A percentile compares a stretch with the other conserved stretches of the same genome.
phyloP scores from a whole-genome alignment of 2,329 filamentous ascomycete genomes.

The Chaetomium sp. region DNA sequence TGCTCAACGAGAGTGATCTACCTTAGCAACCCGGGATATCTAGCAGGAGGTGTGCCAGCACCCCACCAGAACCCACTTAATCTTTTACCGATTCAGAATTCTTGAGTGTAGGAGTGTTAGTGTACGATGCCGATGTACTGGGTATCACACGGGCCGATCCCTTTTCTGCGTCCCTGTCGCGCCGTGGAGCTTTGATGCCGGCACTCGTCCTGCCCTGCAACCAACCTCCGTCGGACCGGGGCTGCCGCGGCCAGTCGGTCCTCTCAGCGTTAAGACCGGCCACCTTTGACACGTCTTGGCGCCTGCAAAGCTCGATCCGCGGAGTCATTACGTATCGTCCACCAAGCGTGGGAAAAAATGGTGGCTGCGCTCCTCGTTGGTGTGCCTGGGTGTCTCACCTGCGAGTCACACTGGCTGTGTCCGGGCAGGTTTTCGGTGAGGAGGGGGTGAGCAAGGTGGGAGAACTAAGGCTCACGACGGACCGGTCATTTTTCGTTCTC shows the following conservation, averaged over 20 bases:
- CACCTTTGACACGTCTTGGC: not conserved
- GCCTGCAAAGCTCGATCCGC: not conserved
- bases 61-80: not conserved
- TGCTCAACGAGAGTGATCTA: no score
- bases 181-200: conserved; percentile 11
- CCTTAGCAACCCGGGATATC: no score
- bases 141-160: conserved; percentile 17
- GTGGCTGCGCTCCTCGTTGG: conserved; percentile 20
- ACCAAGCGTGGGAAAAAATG: not conserved
- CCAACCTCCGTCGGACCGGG: not conserved
- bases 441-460: conserved; percentile 13
- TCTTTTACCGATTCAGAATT: not conserved
- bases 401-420: conserved; percentile 27
- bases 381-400: conserved; percentile 31
- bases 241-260: not conserved
- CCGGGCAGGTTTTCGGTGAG: conserved; percentile 17
- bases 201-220: conserved; percentile 8
- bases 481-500: not conserved
- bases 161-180: conserved; percentile 11
- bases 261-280: not conserved
- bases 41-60: not conserved
- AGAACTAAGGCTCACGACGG: conserved; percentile 2
- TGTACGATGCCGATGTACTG: not conserved
- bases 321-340: conserved; percentile 11
- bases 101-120: no score